Evolutionary conservation across 139 green algal species (phyloP).

Genomic region (Edaphochlamys debaryana): DNA sequence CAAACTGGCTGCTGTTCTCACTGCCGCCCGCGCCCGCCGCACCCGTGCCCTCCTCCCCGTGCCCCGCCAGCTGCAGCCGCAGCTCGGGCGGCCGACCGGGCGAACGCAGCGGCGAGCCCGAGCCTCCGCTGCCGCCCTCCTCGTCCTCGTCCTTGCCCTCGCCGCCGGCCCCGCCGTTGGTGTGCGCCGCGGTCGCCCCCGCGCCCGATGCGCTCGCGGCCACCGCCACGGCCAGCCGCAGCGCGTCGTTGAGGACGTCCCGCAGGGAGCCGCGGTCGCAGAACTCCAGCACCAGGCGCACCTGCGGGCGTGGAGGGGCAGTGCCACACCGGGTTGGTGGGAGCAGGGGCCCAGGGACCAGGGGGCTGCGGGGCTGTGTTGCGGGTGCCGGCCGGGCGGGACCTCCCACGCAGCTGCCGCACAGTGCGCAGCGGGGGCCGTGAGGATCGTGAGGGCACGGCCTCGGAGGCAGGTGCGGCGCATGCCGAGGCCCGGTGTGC

Average conservation of each 20-base stretch:
- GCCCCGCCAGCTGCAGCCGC: neutral
- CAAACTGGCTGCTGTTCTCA: too few species aligned
- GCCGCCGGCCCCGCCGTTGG: neutral
- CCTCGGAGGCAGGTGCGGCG: too few species aligned
- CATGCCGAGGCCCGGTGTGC: too few species aligned
- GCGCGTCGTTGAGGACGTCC: constrained; percentile 25
- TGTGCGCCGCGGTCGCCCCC: neutral
- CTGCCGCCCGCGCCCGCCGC: neutral
- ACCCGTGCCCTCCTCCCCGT: neutral
- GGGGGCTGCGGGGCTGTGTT: too few species aligned
- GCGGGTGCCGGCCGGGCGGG: too few species aligned
- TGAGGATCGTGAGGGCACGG: too few species aligned
- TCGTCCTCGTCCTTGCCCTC: too few species aligned
- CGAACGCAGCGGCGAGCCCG: too few species aligned
- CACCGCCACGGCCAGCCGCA: neutral
- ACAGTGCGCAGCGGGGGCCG: neutral
- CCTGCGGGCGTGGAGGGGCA: constrained; percentile 25
- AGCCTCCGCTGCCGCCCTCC: too few species aligned
- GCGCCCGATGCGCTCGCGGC: neutral
- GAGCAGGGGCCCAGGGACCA: too few species aligned
- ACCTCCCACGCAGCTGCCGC: neutral
- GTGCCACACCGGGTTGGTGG: too few species aligned
- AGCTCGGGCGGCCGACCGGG: too few species aligned
- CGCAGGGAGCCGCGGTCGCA: constrained; percentile 55
- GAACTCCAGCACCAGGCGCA: constrained; percentile 62